A percentile compares a stretch with the other conserved stretches of the same genome.
Conservation (phyloP, 164 flowering plant species). For the Vitis labrusca region DNA sequence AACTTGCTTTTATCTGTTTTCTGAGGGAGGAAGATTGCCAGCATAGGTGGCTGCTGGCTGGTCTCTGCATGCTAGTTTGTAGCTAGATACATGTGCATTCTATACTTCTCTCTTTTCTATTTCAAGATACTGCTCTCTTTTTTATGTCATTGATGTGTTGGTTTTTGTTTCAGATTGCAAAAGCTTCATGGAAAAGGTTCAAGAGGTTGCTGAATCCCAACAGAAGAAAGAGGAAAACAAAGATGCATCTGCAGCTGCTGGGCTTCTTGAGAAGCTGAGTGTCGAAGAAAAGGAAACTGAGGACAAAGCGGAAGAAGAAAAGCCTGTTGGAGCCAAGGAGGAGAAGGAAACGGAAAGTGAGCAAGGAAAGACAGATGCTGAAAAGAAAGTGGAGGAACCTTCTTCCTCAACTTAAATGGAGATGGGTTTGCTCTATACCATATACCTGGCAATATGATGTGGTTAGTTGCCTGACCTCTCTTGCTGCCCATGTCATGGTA, state of each 20-base stretch:
- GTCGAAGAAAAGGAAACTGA: conserved; percentile 46
- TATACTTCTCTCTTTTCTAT: not conserved
- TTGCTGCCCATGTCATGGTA: conserved; percentile 4
- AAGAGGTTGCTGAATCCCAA: conserved; percentile 54
- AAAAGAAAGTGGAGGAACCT: conserved; percentile 27
- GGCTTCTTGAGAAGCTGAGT: conserved; percentile 49
- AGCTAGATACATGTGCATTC: too few species aligned
- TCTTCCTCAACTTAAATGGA: conserved; percentile 20
- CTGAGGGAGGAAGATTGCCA: too few species aligned
- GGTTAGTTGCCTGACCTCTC: conserved; percentile 6
- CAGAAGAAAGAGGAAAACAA: conserved; percentile 32
- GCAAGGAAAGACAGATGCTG: conserved; percentile 4
- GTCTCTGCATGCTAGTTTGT: too few species aligned
- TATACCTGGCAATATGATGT: conserved; percentile 4
- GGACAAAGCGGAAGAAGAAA: conserved; percentile 29
- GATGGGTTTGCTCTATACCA: not conserved
- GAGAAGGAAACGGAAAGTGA: conserved; percentile 15
- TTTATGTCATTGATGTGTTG: not conserved
- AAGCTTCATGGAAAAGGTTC: conserved; percentile 47
- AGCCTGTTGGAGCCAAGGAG: conserved; percentile 14
- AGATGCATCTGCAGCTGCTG: conserved; percentile 48
- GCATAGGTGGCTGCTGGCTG: too few species aligned
- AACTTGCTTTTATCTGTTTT: too few species aligned
- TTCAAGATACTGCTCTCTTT: not conserved
- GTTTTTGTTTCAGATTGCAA: conserved; percentile 39